Base-by-base conservation (phyloP, 2,329 filamentous ascomycete species). In the Ceratocystis destructans region DNA sequence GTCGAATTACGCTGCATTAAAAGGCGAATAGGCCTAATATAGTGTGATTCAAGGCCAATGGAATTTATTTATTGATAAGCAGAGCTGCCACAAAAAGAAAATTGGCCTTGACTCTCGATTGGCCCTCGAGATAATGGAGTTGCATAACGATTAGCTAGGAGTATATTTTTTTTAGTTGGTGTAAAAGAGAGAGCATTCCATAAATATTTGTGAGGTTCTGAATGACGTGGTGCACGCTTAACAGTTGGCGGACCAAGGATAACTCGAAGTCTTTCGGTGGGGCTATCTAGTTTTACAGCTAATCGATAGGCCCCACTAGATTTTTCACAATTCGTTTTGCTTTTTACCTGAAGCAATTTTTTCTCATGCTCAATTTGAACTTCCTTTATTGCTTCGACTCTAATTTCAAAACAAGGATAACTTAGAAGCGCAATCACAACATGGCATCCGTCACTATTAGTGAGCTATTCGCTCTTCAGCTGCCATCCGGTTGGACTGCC, bases 1-100 rank as follows among this genome's bases (percentile, higher is more conserved):
- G 69, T 83, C 90, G 3, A 75, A 89, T 68, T 96, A 96, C 76
- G 89, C 90, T 64, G 95, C 90, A 77, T 77, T 96, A 74, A 82
- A 88, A 62, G 92, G 92, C 3, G 88, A 94, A 72, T 94, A 78
- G 41, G 8, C 15, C 37, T n/a, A 20, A 48, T 10, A 7, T 63
- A 17, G 6, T 5, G 37, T 50, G 10, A 12, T 15, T 41, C 4
- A 15, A 41, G 3, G 12, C 37, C 10, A 41, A 41, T 3, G 3
- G 3, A 12, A 41, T 15, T 1, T 50, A 12, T 46, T 63, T n/a
- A 8, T 17, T n/a, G 61, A 48, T 15, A 8, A 57, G 15, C 12
- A 41, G 37, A 41, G 12, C 37, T 41, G 37, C 37, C 37, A 15
- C 10, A 5, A 15, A 41, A 12, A 41, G 22, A 15, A 41, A 12